phyloP scores from a whole-genome alignment of 2,329 filamentous ascomycete genomes.

The Hypoxylon sp. region DNA sequence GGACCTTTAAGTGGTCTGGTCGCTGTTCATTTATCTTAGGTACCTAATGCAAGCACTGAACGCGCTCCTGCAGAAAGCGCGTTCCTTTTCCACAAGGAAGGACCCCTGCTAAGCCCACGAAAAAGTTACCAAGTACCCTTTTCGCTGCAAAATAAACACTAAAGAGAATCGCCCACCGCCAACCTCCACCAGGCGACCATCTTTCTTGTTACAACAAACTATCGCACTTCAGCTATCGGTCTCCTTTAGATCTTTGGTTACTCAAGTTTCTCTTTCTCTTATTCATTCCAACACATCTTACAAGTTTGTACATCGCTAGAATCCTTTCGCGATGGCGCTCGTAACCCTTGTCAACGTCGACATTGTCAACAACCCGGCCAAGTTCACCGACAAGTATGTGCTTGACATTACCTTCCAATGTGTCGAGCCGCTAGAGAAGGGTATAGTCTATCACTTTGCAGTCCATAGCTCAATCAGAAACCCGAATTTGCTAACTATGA shows the following conservation, averaged over 20 bases:
- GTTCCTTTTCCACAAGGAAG: constrained; percentile 31
- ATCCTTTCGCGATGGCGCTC: constrained; percentile 81
- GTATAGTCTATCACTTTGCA: constrained; percentile 61
- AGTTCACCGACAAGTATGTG: constrained; percentile 92
- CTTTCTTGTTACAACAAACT: constrained; percentile 13
- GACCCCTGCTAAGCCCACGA: constrained; percentile 27
- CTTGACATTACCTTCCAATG: constrained; percentile 99
- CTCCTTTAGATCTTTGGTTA: constrained; percentile 9
- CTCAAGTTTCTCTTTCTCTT: constrained; percentile 26
- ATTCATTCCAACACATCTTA: constrained; percentile 25
- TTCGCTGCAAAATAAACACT: constrained; percentile 44
- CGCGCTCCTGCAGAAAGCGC: constrained; percentile 47
- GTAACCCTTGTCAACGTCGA: constrained; percentile 96
- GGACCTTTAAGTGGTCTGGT: neutral
- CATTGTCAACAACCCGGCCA: constrained; percentile 96
- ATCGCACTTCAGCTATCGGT: neutral
- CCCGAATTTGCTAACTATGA: constrained; percentile 27
- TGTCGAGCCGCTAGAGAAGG: constrained; percentile 93
- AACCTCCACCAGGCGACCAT: constrained; percentile 29
- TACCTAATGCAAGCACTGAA: constrained; percentile 53
- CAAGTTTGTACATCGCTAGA: constrained; percentile 24
- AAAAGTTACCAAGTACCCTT: constrained; percentile 21
- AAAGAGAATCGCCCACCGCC: constrained; percentile 30
- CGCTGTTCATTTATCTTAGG: neutral
- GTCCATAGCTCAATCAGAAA: neutral